These are phyloP conservation scores for Cytospora mali DNA, from an alignment of 2,329 filamentous ascomycete species.

Conservation along the genomic window DNA sequence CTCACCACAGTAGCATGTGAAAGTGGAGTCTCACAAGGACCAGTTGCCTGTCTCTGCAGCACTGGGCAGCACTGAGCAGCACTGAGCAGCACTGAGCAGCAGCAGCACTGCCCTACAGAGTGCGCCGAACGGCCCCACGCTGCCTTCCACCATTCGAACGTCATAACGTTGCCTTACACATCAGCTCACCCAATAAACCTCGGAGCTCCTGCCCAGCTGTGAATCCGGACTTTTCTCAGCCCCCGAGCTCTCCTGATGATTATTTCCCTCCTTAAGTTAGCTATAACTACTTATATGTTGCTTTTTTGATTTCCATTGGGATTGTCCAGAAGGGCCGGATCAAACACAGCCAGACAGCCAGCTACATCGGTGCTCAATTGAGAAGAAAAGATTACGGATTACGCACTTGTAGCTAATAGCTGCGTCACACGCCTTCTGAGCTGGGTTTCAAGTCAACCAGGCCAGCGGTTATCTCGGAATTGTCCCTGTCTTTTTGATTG, in stretches of 20 bases:
- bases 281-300: background rate
- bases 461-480: background rate
- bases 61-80: too few species aligned
- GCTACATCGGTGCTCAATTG: background rate
- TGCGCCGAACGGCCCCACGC: background rate
- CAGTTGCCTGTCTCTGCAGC: too few species aligned
- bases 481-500: too few species aligned
- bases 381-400: background rate
- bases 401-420: too few species aligned
- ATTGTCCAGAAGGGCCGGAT: background rate
- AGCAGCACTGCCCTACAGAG: too few species aligned
- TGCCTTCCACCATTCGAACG: background rate
- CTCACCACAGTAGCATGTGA: slow-evolving; percentile 20
- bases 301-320: background rate
- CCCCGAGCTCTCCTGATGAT: background rate
- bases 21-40: slow-evolving; percentile 21
- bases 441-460: background rate
- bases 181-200: background rate
- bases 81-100: too few species aligned
- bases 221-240: background rate
- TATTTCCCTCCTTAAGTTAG: background rate
- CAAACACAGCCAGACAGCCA: background rate
- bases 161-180: too few species aligned
- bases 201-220: background rate
- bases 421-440: background rate